Conservation (phyloP, 306 rosid species). For the Ormosia emarginata region DNA sequence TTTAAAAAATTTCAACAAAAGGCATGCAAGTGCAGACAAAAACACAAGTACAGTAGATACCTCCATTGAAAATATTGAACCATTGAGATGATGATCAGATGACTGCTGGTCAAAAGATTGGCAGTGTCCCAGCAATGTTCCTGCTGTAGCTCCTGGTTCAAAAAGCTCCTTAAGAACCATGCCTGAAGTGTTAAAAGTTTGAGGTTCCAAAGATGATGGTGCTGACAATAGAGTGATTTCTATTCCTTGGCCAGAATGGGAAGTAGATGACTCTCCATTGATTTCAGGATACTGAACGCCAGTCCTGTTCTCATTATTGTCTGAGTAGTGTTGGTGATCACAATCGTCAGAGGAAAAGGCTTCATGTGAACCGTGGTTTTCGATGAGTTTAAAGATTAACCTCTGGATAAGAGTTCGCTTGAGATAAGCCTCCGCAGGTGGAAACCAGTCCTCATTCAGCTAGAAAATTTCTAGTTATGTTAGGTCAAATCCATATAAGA, state of each 20-base stretch:
- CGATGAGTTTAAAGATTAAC: slow-evolving; percentile 67
- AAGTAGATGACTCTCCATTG: slow-evolving; percentile 42
- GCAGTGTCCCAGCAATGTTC: slow-evolving; percentile 49
- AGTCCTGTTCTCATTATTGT: slow-evolving; percentile 38
- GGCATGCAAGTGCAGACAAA: not conserved
- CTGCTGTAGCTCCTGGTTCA: slow-evolving; percentile 60
- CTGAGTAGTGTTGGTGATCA: slow-evolving; percentile 39
- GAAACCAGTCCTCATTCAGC: slow-evolving; percentile 89
- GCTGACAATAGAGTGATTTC: slow-evolving; percentile 77
- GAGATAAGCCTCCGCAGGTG: slow-evolving; percentile 82
- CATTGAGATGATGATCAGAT: slow-evolving; percentile 45
- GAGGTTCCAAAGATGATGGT: slow-evolving; percentile 58
- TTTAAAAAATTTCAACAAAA: not conserved
- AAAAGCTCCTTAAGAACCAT: slow-evolving; percentile 80
- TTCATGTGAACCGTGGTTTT: slow-evolving; percentile 40
- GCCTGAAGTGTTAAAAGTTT: slow-evolving; percentile 53
- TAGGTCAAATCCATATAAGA: slow-evolving; percentile 18
- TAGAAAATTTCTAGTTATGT: slow-evolving; percentile 32
- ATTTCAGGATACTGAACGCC: slow-evolving; percentile 36
- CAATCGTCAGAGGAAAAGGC: slow-evolving; percentile 46
- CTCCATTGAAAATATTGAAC: slow-evolving; percentile 48
- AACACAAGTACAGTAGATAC: slow-evolving; percentile 23
- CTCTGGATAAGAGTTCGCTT: slow-evolving; percentile 89
- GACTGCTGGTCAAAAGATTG: slow-evolving; percentile 62
- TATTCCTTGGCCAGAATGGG: slow-evolving; percentile 55